phyloP scores from a whole-genome alignment of 2,329 filamentous ascomycete genomes.

The Aspergillus sp. region DNA sequence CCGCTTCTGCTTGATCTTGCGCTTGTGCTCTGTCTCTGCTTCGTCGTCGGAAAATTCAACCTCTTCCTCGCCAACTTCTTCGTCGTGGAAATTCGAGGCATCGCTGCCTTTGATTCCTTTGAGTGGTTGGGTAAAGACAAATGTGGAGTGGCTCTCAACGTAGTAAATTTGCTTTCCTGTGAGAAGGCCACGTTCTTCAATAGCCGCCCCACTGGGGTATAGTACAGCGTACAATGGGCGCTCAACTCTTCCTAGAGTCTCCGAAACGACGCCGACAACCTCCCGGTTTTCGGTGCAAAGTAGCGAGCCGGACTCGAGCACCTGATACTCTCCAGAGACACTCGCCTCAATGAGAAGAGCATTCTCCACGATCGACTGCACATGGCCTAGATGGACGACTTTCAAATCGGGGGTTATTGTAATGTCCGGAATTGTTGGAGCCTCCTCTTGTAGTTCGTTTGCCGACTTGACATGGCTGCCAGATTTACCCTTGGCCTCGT shows the following conservation, averaged over 20 bases:
- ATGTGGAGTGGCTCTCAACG: conserved; percentile 65
- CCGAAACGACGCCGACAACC: conserved; percentile 72
- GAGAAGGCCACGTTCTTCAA: conserved; percentile 57
- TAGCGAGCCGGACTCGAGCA: conserved; percentile 74
- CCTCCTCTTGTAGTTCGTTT: conserved; percentile 62
- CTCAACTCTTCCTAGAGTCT: conserved; percentile 76
- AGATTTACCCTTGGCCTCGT: conserved; percentile 52
- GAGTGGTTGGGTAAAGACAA: conserved; percentile 77
- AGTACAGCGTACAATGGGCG: conserved; percentile 77
- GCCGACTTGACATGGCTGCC: conserved; percentile 59
- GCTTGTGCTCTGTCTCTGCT: conserved; percentile 75
- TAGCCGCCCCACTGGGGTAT: conserved; percentile 60
- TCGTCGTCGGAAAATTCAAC: conserved; percentile 96
- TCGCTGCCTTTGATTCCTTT: conserved; percentile 78
- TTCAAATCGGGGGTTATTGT: conserved; percentile 67
- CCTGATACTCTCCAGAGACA: conserved; percentile 69
- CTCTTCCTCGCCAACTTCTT: conserved; percentile 77
- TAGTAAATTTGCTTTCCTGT: conserved; percentile 68
- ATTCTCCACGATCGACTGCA: conserved; percentile 71
- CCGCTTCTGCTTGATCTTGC: conserved; percentile 58
- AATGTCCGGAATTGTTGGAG: conserved; percentile 65
- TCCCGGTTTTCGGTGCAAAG: conserved; percentile 67
- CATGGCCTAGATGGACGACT: conserved; percentile 63
- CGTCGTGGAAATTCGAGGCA: conserved; percentile 88
- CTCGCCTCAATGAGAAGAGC: conserved; percentile 69